phyloP scores from a whole-genome alignment of 1,284 basidiomycete genomes.

The Violaceomyces palustris region DNA sequence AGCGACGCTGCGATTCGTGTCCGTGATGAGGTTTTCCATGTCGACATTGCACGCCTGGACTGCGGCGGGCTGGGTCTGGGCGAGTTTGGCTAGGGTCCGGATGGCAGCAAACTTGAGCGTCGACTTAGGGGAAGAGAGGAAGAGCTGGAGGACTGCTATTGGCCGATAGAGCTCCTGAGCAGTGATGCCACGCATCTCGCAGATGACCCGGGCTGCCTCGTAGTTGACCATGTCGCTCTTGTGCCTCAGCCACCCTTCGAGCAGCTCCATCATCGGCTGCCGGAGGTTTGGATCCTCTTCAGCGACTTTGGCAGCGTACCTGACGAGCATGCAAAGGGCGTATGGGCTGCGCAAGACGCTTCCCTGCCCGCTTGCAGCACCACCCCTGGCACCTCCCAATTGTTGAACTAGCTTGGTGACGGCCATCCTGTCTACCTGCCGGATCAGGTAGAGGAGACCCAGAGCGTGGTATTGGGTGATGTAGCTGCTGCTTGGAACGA shows the following conservation, averaged over 20 bases:
- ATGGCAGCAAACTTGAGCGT: slow-evolving; percentile 96
- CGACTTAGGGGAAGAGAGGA: slow-evolving; percentile 48
- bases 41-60: slow-evolving; percentile 95
- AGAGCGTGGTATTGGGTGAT: slow-evolving; percentile 97
- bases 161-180: slow-evolving; percentile 75
- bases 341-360: slow-evolving; percentile 83
- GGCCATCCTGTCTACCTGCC: slow-evolving; percentile 97
- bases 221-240: slow-evolving; percentile 99
- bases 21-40: slow-evolving; percentile 94
- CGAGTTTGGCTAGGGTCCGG: slow-evolving; percentile 74
- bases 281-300: slow-evolving; percentile 74
- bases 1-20: slow-evolving; percentile 90
- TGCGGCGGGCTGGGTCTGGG: slow-evolving; percentile 75
- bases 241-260: slow-evolving; percentile 93
- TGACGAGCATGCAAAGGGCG: slow-evolving; percentile 98
- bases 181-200: slow-evolving; percentile 83
- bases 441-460: slow-evolving; percentile 86
- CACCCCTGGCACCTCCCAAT: slow-evolving; percentile 51
- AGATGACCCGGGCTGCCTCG: slow-evolving; percentile 94
- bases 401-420: slow-evolving; percentile 99
- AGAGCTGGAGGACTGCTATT: slow-evolving; percentile 58
- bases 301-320: slow-evolving; percentile 94
- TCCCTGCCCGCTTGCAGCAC: slow-evolving; percentile 70
- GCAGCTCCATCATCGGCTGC: slow-evolving; percentile 72
- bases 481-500: slow-evolving; percentile 62